These are phyloP conservation scores for Pogostemon cablin DNA, from an alignment of 257 asterid species.

Conservation along the genomic window DNA sequence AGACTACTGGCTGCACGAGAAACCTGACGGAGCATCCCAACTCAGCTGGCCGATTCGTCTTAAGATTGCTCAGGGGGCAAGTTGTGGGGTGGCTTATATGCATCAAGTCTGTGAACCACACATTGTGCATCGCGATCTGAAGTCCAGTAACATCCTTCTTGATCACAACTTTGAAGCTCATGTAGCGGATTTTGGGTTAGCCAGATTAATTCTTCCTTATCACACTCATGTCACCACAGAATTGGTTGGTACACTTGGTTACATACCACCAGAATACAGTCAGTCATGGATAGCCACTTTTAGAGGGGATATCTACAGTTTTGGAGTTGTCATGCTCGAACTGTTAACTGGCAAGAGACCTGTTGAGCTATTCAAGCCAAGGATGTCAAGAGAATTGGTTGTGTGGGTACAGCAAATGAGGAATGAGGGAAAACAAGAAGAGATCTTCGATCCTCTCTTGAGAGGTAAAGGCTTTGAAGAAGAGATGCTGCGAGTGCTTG, in stretches of 20 bases:
- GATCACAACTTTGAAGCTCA: constrained; percentile 83
- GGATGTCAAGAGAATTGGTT: constrained; percentile 71
- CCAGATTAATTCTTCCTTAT: constrained; percentile 86
- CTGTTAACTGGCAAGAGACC: constrained; percentile 88
- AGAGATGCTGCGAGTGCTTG: constrained; percentile 82
- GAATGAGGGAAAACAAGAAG: constrained; percentile 72
- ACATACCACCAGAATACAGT: constrained; percentile 97
- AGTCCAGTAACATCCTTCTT: constrained; percentile 93
- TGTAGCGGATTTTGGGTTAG: constrained; percentile 92
- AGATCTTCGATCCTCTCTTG: constrained; percentile 71
- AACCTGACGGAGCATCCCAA: constrained; percentile 72
- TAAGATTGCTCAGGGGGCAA: constrained; percentile 72
- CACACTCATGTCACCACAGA: constrained; percentile 94
- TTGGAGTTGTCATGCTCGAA: constrained; percentile 93
- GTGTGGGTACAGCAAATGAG: constrained; percentile 80
- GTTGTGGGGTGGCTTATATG: constrained; percentile 92
- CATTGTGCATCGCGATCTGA: constrained; percentile 89
- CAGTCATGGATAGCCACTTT: constrained; percentile 95
- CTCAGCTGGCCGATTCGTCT: constrained; percentile 88
- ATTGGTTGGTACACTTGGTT: constrained; percentile 93
- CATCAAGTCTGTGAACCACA: constrained; percentile 92
- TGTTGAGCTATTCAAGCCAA: constrained; percentile 79
- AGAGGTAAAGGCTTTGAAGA: constrained; percentile 72
- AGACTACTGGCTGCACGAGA: constrained; percentile 95
- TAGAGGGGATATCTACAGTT: constrained; percentile 92